Evolutionary conservation across 2,329 filamentous ascomycete genomes (phyloP), one percentile per base, ranked within the genome.

Genomic region (Neoscytalidium dimidiatum): DNA sequence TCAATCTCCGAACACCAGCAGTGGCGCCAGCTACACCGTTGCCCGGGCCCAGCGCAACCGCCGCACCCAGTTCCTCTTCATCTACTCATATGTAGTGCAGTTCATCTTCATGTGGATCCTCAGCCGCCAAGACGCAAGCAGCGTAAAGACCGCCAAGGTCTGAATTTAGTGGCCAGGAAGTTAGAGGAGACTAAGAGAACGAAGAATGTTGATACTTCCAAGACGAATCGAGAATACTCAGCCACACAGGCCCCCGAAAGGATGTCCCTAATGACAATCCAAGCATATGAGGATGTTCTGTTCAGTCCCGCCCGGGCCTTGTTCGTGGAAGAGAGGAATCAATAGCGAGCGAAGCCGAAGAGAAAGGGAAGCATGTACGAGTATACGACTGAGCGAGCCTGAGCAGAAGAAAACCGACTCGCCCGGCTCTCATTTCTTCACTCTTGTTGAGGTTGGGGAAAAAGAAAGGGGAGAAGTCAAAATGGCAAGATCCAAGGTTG

Each of bases 71-170:
- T 97, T 97, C 74, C 84, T 97, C 69, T 96, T 96, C 78, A 85
- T 94, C 70, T 97, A 99, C 80, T 94, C 94, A 49, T 99, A 98
- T 78, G 83, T 96, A 64, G 90, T 98, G 64, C 95, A 99, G 81
- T 86, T 98, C 70, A 82, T 94, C 64, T 96, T 98, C 78, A 99
- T 98, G 94, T 95, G 94, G 89, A 84, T 43, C 13, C 64, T 65
- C 13, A 62, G 44, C 46, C 56, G 64, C 46, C 63, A 64, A 46
- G 51, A 53, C 38, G 46, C 61, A 2, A 48, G 38, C 26, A 64
- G 51, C 14, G 26, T 33, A 23, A 60, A 60, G 41, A 17, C 38
- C 41, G 26, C 56, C 56, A 46, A 60, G 28, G 56, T 33, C 8
- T 46, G 38, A 46, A 31, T n/a, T 28, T 33, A n/a, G 38, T 29